Base-by-base conservation (phyloP, 2,329 filamentous ascomycete genomes). In the Trichophyton schoenleinii region DNA sequence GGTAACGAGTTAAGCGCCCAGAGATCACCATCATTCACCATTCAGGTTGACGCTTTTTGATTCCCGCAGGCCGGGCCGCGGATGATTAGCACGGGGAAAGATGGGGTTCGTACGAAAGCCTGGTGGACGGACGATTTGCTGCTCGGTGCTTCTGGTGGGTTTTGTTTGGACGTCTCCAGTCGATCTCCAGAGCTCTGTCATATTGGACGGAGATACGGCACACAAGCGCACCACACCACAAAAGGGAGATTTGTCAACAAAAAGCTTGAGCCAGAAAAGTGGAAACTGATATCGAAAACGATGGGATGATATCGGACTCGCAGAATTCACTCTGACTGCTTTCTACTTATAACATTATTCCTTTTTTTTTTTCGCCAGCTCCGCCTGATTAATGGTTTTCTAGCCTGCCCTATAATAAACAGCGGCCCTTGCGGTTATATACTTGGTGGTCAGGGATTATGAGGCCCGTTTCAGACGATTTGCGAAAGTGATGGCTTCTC, bases 241-340 rank as follows among this genome's bases (percentile, higher is more conserved):
- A n/a, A 36, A 18, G 46, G 28, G 34, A 15, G 15, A 55, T 55
- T 55, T 55, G 49, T 55, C 28, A 18, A 36, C 28, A 55, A 36
- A 52, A 55, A 36, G 28, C 31, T 55, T 34, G 31, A 55, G 52
- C 52, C 28, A 36, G 52, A 55, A 55, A 55, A 55, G 52, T 55
- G 52, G 52, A 36, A 34, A 34, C n/a, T 25, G 25, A 13, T 55
- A 55, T 55, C 28, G 13, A 53, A 53, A 31, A 28, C 52, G 11
- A 36, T 55, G 49, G 49, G 28, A 22, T 52, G 48, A 52, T 34
- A 13, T 28, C 25, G 48, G 46, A 28, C 3, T 13, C 52, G 15
- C 52, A 36, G 6, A 36, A 55, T 20, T 36, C 52, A 55, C 20
- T 25, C 20, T 25, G 20, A 55, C 20, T 28, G 20, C 20, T 22